phyloP scores from a whole-genome alignment of 2,329 filamentous ascomycete genomes.

The Apiospora phragmitis region DNA sequence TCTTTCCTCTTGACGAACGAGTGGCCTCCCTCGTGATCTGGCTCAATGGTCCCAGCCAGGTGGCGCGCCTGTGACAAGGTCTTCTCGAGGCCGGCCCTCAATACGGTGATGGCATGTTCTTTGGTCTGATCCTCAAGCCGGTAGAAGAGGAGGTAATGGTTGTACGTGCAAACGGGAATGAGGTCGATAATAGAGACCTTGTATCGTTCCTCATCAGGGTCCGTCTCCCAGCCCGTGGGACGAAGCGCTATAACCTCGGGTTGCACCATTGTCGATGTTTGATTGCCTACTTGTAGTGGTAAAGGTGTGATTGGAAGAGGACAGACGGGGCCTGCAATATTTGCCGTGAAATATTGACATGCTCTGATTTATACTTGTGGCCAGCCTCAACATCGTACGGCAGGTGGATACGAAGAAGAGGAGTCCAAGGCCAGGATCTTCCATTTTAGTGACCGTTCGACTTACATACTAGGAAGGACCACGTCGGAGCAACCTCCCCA shows the following conservation, averaged over 20 bases:
- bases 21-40: constrained; percentile 35
- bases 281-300: not conserved
- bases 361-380: not conserved
- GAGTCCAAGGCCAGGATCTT: not conserved
- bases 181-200: constrained; percentile 11
- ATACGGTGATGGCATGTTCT: constrained; percentile 13
- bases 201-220: constrained; percentile 10
- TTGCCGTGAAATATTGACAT: not conserved
- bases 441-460: not conserved
- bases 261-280: not conserved
- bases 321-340: not conserved
- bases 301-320: not conserved
- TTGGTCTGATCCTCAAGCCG: constrained; percentile 8
- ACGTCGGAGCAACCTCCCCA: not conserved
- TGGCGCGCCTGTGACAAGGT: constrained; percentile 39
- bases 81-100: constrained; percentile 30
- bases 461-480: not conserved
- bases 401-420: not conserved
- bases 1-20: constrained; percentile 37
- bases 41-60: constrained; percentile 40
- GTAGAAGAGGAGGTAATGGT: constrained; percentile 18
- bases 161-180: constrained; percentile 7
- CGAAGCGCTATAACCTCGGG: not conserved
- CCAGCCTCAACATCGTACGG: not conserved
- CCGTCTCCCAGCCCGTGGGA: constrained; percentile 13